Conservation (phyloP, 441 rosid genomes). For the Croton setiger region DNA sequence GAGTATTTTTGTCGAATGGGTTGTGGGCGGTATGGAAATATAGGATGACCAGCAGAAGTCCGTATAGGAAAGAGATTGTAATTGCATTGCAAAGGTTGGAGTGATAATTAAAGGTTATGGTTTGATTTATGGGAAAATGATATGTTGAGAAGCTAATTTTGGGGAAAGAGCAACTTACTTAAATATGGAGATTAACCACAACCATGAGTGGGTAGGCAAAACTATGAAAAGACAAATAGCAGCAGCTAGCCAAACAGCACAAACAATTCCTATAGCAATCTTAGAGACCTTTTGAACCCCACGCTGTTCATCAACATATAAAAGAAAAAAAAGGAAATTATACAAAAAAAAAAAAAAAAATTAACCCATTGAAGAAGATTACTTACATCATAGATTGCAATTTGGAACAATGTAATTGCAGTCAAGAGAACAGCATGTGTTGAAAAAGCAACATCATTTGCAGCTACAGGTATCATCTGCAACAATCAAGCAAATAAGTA, state of each 20-base stretch:
- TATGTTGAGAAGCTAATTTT: background rate
- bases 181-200: conserved; percentile 77
- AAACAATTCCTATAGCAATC: conserved; percentile 51
- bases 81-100: conserved; percentile 14
- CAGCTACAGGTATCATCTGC: conserved; percentile 98
- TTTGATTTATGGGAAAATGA: background rate
- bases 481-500: conserved; percentile 4
- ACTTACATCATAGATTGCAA: conserved; percentile 74
- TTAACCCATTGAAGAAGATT: background rate
- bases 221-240: conserved; percentile 78
- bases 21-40: conserved; percentile 24
- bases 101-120: background rate
- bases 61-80: background rate
- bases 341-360: too few species aligned
- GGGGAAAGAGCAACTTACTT: conserved; percentile 51
- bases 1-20: conserved; percentile 35
- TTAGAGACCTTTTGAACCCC: conserved; percentile 81
- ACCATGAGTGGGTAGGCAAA: conserved; percentile 72
- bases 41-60: conserved; percentile 14
- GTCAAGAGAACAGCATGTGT: conserved; percentile 84
- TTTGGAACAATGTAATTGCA: conserved; percentile 60
- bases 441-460: conserved; percentile 94
- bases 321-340: background rate
- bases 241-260: conserved; percentile 54
- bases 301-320: conserved; percentile 42